Conservation (phyloP, 805 yeast species). For the Wickerhamiella siamensis region DNA sequence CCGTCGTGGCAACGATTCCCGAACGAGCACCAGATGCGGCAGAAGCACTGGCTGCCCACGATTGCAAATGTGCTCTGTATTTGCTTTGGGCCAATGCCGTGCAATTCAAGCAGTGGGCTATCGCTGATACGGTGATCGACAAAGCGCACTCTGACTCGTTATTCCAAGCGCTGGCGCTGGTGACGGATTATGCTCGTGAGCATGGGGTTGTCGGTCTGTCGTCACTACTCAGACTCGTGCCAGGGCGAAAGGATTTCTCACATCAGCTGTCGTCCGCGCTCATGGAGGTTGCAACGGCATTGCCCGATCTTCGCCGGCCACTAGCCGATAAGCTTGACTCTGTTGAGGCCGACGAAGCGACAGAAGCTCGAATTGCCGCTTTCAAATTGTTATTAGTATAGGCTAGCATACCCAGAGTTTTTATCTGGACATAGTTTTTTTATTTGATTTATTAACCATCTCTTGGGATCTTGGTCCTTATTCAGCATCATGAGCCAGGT, state of each 20-base stretch:
- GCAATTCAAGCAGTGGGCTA: not conserved
- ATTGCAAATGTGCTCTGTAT: constrained; percentile 1
- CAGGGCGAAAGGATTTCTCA: not conserved
- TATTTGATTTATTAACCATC: not conserved
- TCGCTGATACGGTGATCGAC: constrained; percentile 1
- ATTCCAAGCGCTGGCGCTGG: constrained; percentile 1
- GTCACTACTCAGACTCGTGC: not conserved
- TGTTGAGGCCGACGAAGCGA: not conserved
- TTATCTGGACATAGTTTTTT: too few relatives aligned
- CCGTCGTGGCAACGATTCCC: constrained; percentile 8
- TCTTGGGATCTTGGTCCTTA: not conserved
- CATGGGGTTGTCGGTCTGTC: not conserved
- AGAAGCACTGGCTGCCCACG: not conserved
- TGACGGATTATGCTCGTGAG: not conserved
- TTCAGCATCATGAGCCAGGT: not conserved
- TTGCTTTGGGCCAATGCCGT: constrained; percentile 5
- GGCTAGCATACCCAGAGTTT: too few relatives aligned
- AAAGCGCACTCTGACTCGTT: not conserved
- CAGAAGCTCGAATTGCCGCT: constrained; percentile 1
- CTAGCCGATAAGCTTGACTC: not conserved
- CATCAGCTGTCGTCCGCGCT: not conserved
- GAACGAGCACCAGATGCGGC: not conserved
- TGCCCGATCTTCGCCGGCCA: not conserved
- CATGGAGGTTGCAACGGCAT: not conserved
- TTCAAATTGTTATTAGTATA: too few relatives aligned